phyloP scores from a whole-genome alignment of 2,329 filamentous ascomycete genomes.

The Calonectria multiphialidica region DNA sequence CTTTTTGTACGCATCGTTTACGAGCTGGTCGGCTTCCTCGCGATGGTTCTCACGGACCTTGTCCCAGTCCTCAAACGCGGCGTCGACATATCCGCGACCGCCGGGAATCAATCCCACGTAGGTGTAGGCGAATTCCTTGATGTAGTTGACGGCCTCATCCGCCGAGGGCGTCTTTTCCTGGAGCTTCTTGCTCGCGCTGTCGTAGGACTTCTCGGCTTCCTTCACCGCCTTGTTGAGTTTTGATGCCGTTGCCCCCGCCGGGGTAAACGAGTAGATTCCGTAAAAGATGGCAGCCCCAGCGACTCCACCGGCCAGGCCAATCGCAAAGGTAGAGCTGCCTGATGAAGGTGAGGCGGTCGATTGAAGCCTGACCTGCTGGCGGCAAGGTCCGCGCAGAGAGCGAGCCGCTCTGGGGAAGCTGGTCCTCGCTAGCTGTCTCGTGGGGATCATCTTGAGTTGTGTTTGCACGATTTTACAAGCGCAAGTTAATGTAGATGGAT shows the following conservation, averaged over 20 bases:
- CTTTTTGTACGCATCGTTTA: constrained; percentile 75
- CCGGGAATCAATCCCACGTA: constrained; percentile 82
- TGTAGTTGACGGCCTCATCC: constrained; percentile 74
- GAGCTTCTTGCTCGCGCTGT: constrained; percentile 70
- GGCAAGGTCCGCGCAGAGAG: constrained; percentile 39
- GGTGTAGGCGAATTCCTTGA: constrained; percentile 74
- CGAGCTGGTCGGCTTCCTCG: constrained; percentile 77
- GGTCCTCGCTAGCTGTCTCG: constrained; percentile 45
- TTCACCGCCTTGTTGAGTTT: constrained; percentile 61
- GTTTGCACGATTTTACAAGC: not conserved
- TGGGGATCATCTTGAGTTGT: constrained; percentile 43
- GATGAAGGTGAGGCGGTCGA: constrained; percentile 51
- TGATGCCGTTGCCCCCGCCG: constrained; percentile 54
- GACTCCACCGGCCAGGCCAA: constrained; percentile 59
- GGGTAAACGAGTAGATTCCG: constrained; percentile 58
- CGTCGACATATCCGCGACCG: constrained; percentile 75
- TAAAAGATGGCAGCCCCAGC: constrained; percentile 57
- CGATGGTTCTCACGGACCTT: constrained; percentile 75
- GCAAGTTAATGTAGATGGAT: not conserved
- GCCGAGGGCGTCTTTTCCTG: constrained; percentile 73
- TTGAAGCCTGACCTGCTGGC: constrained; percentile 54
- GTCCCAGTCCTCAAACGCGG: constrained; percentile 78
- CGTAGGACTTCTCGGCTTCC: constrained; percentile 71
- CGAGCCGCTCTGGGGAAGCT: constrained; percentile 44
- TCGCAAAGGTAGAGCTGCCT: constrained; percentile 50